phyloP scores from a whole-genome alignment of 129 eudicot genomes.

The Pulicaria dysenterica region DNA sequence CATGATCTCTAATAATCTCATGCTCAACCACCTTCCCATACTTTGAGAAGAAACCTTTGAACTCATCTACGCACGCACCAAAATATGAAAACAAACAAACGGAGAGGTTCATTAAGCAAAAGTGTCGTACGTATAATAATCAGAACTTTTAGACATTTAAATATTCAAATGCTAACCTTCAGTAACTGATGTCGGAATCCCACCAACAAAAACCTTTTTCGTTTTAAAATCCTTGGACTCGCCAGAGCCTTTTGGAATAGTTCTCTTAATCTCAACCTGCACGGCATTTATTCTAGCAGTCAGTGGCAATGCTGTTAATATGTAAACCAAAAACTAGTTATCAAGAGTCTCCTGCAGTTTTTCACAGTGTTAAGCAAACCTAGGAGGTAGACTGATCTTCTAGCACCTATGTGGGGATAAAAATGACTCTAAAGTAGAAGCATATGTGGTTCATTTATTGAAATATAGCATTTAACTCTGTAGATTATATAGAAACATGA shows the following conservation, averaged over 20 bases:
- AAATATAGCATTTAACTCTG: too few species aligned
- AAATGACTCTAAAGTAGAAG: too few species aligned
- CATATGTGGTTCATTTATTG: too few species aligned
- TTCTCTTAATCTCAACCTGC: constrained; percentile 96
- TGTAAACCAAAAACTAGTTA: not conserved
- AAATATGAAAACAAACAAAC: not conserved
- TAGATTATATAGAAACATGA: too few species aligned
- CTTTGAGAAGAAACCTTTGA: constrained; percentile 82
- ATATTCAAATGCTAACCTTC: constrained; percentile 56
- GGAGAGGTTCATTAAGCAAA: not conserved
- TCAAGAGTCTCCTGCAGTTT: not conserved
- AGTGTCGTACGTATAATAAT: not conserved
- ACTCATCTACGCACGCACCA: constrained; percentile 50
- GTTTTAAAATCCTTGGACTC: constrained; percentile 89
- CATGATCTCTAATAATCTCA: constrained; percentile 91
- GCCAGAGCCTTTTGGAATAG: constrained; percentile 89
- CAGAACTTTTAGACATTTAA: not conserved
- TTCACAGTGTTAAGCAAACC: too few species aligned
- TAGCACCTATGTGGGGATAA: too few species aligned
- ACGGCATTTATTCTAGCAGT: constrained; percentile 12
- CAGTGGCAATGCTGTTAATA: not conserved
- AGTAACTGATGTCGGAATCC: constrained; percentile 78
- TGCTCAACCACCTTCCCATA: constrained; percentile 89
- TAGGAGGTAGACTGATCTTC: too few species aligned
- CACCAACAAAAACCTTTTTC: constrained; percentile 93